Conservation (phyloP, 331 rosid genomes). For the Malus hybrid region DNA sequence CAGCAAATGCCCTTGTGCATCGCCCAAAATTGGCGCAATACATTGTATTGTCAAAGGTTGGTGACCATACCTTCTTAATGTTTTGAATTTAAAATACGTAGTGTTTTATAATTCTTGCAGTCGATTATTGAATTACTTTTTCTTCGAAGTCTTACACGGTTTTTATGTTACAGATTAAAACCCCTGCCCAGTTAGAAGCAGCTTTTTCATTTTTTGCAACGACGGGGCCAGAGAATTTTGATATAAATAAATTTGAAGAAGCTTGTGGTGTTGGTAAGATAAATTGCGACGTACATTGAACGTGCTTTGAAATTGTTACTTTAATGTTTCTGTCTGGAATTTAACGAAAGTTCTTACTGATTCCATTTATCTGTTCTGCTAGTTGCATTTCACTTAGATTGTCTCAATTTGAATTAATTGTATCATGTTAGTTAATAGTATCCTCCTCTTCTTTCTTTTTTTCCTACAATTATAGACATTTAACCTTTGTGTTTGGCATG, state of each 20-base stretch:
- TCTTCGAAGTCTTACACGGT: not conserved
- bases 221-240: conserved; percentile 40
- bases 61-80: not conserved
- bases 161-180: conserved; percentile 55
- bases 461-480: not conserved
- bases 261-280: conserved; percentile 89
- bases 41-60: conserved; percentile 63
- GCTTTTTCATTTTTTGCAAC: conserved; percentile 55
- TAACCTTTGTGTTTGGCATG: conserved; percentile 5
- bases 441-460: not conserved
- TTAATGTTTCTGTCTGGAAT: not conserved
- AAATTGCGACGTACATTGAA: not conserved
- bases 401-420: not conserved
- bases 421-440: not conserved
- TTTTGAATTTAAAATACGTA: not conserved
- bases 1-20: conserved; percentile 73
- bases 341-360: not conserved
- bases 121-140: not conserved
- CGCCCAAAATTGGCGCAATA: conserved; percentile 61
- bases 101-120: not conserved
- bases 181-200: conserved; percentile 78
- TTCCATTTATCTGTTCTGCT: conserved; percentile 5
- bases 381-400: conserved; percentile 1
- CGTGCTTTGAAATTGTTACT: not conserved
- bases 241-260: conserved; percentile 62